phyloP scores from a whole-genome alignment of 768 basidiomycete species.

The Hygrocybe punicea region DNA sequence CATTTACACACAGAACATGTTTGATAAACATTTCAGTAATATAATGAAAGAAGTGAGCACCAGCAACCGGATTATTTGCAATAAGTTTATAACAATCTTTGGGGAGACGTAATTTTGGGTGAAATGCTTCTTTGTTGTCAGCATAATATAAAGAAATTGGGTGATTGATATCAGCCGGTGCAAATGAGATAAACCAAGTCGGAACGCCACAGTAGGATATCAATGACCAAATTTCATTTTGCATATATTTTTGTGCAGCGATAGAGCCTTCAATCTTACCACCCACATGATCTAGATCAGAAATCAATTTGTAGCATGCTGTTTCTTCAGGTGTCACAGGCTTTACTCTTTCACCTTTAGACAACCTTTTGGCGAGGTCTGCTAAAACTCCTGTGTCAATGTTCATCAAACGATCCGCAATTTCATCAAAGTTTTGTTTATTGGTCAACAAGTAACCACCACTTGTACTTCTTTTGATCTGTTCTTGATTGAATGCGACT shows the following conservation, averaged over 20 bases:
- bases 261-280: slow-evolving; percentile 29
- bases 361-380: slow-evolving; percentile 18
- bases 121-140: slow-evolving; percentile 17
- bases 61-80: slow-evolving; percentile 26
- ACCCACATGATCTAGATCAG: slow-evolving; percentile 35
- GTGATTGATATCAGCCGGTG: slow-evolving; percentile 30
- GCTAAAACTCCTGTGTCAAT: slow-evolving; percentile 23
- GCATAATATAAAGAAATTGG: slow-evolving; percentile 35
- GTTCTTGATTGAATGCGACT: slow-evolving; percentile 41
- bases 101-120: neutral
- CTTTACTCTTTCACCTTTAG: slow-evolving; percentile 22
- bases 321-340: slow-evolving; percentile 33
- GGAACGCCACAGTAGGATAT: slow-evolving; percentile 22
- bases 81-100: slow-evolving; percentile 23
- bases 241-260: slow-evolving; percentile 23
- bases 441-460: slow-evolving; percentile 30
- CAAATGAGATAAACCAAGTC: slow-evolving; percentile 29
- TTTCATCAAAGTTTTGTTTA: slow-evolving; percentile 22
- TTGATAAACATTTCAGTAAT: slow-evolving; percentile 23
- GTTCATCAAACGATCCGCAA: slow-evolving; percentile 19
- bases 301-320: slow-evolving; percentile 32
- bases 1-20: slow-evolving; percentile 21
- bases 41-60: slow-evolving; percentile 28
- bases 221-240: slow-evolving; percentile 26
- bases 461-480: slow-evolving; percentile 28